These are phyloP conservation scores for Taiozyma sp. DNA, from an alignment of 1,139 yeast genomes.

Conservation along the genomic window DNA sequence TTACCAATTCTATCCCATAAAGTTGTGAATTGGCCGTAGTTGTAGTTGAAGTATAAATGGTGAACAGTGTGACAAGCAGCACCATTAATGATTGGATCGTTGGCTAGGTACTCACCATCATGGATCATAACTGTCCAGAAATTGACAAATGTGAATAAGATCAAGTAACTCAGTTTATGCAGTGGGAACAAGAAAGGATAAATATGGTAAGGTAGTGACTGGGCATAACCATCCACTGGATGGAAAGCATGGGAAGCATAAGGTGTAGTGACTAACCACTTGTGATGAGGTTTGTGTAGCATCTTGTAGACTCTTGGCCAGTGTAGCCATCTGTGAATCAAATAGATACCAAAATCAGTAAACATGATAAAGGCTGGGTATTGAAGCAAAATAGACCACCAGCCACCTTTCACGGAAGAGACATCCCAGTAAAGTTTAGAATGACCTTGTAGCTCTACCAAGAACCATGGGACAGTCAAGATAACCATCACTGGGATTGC, in stretches of 20 bases:
- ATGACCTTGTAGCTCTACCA: constrained; percentile 77
- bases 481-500: constrained; percentile 89
- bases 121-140: constrained; percentile 99
- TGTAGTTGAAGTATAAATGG: constrained; percentile 93
- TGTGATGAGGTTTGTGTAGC: constrained; percentile 98
- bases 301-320: constrained; percentile 84
- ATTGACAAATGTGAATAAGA: constrained; percentile 84
- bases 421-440: constrained; percentile 71
- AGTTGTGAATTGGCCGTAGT: constrained; percentile 97
- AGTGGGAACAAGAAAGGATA: constrained; percentile 90
- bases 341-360: constrained; percentile 89
- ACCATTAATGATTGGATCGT: constrained; percentile 92
- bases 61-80: constrained; percentile 98
- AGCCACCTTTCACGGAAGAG: constrained; percentile 63
- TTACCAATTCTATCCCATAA: constrained; percentile 96
- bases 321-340: constrained; percentile 89
- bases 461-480: constrained; percentile 85
- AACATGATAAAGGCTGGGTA: constrained; percentile 79
- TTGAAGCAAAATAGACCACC: constrained; percentile 60
- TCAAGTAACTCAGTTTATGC: constrained; percentile 78
- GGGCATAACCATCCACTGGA: constrained; percentile 93
- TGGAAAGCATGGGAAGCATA: constrained; percentile 99
- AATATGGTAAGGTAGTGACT: constrained; percentile 88
- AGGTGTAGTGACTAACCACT: constrained; percentile 98
- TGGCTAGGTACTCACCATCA: constrained; percentile 92